phyloP scores from a whole-genome alignment of 2,329 filamentous ascomycete genomes.

The Pseudogymnoascus sp. region DNA sequence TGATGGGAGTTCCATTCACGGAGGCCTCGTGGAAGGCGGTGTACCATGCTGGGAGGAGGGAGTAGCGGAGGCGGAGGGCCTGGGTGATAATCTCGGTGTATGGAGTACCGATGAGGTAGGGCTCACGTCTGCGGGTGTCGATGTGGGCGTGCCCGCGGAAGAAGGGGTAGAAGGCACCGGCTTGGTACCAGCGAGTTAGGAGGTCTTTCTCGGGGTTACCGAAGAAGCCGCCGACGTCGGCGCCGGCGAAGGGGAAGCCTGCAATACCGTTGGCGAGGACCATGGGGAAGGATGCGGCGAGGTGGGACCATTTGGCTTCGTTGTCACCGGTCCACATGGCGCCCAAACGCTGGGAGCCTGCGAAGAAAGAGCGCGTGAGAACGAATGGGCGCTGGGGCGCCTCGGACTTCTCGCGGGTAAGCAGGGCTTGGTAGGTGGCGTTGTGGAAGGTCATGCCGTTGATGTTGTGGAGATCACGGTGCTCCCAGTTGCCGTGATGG shows the following conservation, averaged over 20 bases:
- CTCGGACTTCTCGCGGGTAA: constrained; percentile 81
- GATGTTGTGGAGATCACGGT: constrained; percentile 91
- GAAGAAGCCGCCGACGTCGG: constrained; percentile 96
- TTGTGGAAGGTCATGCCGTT: constrained; percentile 95
- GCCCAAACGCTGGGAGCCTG: constrained; percentile 80
- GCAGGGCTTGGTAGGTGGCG: constrained; percentile 78
- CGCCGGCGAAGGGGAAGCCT: constrained; percentile 88
- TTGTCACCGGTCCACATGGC: constrained; percentile 99
- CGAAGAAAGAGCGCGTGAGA: constrained; percentile 85
- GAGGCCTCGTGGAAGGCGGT: constrained; percentile 91
- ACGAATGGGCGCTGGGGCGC: constrained; percentile 73
- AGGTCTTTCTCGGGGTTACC: constrained; percentile 92
- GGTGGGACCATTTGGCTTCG: constrained; percentile 83
- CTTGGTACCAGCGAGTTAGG: constrained; percentile 90
- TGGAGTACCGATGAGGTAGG: constrained; percentile 78
- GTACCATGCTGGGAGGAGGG: constrained; percentile 88
- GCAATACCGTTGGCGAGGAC: constrained; percentile 85
- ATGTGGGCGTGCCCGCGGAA: constrained; percentile 97
- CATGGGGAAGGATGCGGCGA: constrained; percentile 89
- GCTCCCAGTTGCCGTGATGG: constrained; percentile 87
- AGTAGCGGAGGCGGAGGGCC: constrained; percentile 81
- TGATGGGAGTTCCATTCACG: constrained; percentile 73
- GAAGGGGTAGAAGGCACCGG: constrained; percentile 95
- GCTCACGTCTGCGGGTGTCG: constrained; percentile 87
- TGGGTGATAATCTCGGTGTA: constrained; percentile 81